Base-by-base conservation (phyloP, 2,329 filamentous ascomycete species). In the Pseudopithomyces chartarum region DNA sequence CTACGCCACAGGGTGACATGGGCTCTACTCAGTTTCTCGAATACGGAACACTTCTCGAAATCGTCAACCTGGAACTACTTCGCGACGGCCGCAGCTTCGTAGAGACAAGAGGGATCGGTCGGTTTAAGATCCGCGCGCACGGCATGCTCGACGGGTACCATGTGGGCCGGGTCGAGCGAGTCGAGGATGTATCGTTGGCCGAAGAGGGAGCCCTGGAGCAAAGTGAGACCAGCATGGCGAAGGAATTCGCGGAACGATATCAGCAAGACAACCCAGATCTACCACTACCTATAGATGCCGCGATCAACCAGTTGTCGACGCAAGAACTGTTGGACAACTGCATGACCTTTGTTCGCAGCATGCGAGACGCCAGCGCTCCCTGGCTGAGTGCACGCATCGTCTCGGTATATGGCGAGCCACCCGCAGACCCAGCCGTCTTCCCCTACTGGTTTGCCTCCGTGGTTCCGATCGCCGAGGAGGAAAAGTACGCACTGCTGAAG, bases 361-460 rank as follows among this genome's bases (percentile, higher is more conserved):
- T 92, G 85, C 84, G 86, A 52, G 81, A 82, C 5, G 80, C 86
- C 52, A 90, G 88, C 56, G 89, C 88, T 0, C 84, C 85, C 0
- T 96, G 91, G 92, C 79, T 96, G 26, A 85, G 90, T 54, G 83
- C 87, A 39, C 85, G 88, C 8, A 87, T 93, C 33, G 79, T 93
- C 29, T 79, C 85, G 32, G 87, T 90, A 6, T 95, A 94, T 62
- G 92, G 92, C 12, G 85, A 90, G 56, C 89, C 88, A 19, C 92
- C 92, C 0, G 80, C 85, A 15, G 91, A 96, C 67, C 87, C 91
- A 0, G 87, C 87, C 2, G 74, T 86, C 1, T 95, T 97, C 63
- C 90, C 92, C 0, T 97, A 92, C 83, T 97, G 93, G 93, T 89
- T 97, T 63, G 92, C 90, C 10, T 91, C 87, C 68, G 87, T 95